Conservation (phyloP, 345 rosid species). For the Eucalyptus grandis region DNA sequence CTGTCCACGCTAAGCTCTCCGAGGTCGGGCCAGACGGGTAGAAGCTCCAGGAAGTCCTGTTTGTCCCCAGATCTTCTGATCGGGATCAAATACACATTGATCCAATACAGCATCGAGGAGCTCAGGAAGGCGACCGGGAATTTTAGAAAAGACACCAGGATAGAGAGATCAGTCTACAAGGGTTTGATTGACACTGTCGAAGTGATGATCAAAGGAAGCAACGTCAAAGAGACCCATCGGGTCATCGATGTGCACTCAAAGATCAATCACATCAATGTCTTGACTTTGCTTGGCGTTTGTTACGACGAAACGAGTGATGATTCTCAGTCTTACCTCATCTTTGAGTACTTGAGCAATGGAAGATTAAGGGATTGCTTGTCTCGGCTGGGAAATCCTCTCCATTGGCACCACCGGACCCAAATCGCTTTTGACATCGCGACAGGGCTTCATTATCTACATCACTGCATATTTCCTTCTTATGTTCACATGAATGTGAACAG, state of each 20-base stretch:
- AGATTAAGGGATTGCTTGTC: constrained; percentile 32
- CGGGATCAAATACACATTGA: constrained; percentile 34
- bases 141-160: constrained; percentile 23
- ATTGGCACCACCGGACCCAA: constrained; percentile 21
- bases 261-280: constrained; percentile 44
- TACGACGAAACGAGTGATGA: constrained; percentile 9
- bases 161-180: constrained; percentile 15
- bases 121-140: constrained; percentile 17
- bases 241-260: constrained; percentile 35
- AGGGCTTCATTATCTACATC: constrained; percentile 37
- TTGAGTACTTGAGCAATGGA: constrained; percentile 34
- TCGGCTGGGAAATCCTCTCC: neutral
- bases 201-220: constrained; percentile 37
- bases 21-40: constrained; percentile 8
- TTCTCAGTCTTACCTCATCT: constrained; percentile 25
- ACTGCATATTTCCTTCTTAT: constrained; percentile 36
- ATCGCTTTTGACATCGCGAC: constrained; percentile 38
- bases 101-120: constrained; percentile 19
- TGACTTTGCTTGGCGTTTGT: constrained; percentile 37
- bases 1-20: constrained; percentile 25
- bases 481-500: constrained; percentile 24
- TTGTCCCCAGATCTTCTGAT: constrained; percentile 47
- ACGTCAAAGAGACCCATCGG: constrained; percentile 20
- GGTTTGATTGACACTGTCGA: constrained; percentile 18
- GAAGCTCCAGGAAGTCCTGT: constrained; percentile 28